Percentiles rank a stretch among this genome's conserved stretches.
phyloP scores from a whole-genome alignment of 2,329 filamentous ascomycete genomes.

The Claviceps cyperi region DNA sequence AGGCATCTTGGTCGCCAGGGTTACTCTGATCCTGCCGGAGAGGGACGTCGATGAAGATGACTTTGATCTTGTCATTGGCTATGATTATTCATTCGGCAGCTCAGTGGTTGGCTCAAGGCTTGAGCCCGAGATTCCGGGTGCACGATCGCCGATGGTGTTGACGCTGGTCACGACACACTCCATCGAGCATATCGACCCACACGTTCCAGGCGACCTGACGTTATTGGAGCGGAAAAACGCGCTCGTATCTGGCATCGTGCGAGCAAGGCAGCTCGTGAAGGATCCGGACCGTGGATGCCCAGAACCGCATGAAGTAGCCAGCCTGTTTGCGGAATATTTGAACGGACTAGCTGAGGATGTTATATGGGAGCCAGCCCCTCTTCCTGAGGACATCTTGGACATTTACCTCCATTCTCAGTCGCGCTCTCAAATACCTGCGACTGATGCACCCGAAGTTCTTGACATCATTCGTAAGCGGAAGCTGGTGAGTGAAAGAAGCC shows the following conservation, averaged over 20 bases:
- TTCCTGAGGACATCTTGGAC: slow-evolving; percentile 36
- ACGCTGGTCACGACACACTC: slow-evolving; percentile 35
- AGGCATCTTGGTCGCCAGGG: slow-evolving; percentile 19
- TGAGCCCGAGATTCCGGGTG: slow-evolving; percentile 1
- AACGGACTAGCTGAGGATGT: slow-evolving; percentile 22
- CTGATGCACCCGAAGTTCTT: slow-evolving; percentile 8
- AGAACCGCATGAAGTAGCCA: slow-evolving; percentile 32
- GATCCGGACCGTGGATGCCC: slow-evolving; percentile 24
- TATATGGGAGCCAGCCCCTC: slow-evolving; percentile 30
- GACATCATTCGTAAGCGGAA: slow-evolving; percentile 31
- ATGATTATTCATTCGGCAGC: slow-evolving; percentile 34
- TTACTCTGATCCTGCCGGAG: slow-evolving; percentile 28
- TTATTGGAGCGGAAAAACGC: slow-evolving; percentile 33
- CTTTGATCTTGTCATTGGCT: slow-evolving; percentile 38
- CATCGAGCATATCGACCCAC: slow-evolving; percentile 40
- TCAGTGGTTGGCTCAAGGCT: slow-evolving; percentile 13
- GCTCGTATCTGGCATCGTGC: slow-evolving; percentile 24
- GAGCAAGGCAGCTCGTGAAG: slow-evolving; percentile 23
- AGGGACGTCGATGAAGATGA: slow-evolving; percentile 23
- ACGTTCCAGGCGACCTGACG: slow-evolving; percentile 22
- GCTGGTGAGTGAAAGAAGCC: slow-evolving; percentile 23
- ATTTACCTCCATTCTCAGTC: slow-evolving; percentile 27
- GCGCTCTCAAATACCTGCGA: slow-evolving; percentile 15
- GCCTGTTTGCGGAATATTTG: slow-evolving; percentile 31
- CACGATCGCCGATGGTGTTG: slow-evolving; percentile 29